phyloP scores from a whole-genome alignment of 2,329 filamentous ascomycete species.

The Trichoderma semiorbis region DNA sequence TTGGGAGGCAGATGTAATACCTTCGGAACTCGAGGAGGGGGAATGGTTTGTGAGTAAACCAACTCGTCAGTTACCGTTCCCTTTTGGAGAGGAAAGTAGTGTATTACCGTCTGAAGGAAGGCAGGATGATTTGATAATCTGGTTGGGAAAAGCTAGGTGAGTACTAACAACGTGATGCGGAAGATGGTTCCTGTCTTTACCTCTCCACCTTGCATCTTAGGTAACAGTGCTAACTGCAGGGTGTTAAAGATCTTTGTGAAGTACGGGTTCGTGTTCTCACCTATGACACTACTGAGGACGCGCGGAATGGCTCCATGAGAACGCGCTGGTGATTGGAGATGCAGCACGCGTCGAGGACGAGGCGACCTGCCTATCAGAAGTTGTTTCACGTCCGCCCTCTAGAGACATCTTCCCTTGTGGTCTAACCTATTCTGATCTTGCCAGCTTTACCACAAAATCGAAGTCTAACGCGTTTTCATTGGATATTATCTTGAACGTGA shows the following conservation, averaged over 20 bases:
- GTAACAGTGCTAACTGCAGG: background rate
- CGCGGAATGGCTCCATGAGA: slow-evolving; percentile 38
- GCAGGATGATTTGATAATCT: background rate
- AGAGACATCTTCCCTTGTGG: slow-evolving; percentile 27
- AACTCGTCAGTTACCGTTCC: background rate
- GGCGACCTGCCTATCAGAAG: slow-evolving; percentile 43
- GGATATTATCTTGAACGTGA: background rate
- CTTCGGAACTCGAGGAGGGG: background rate
- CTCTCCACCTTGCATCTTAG: slow-evolving; percentile 32
- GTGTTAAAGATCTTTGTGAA: slow-evolving; percentile 32
- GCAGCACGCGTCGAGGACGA: slow-evolving; percentile 51
- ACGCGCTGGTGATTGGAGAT: slow-evolving; percentile 43
- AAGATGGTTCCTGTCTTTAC: slow-evolving; percentile 1
- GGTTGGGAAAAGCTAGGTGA: background rate
- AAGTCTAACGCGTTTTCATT: background rate
- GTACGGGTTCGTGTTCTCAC: slow-evolving; percentile 31
- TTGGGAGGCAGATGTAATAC: background rate
- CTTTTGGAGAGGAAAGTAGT: background rate
- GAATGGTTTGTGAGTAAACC: background rate
- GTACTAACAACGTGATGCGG: background rate
- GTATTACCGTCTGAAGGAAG: background rate
- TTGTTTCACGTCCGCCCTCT: slow-evolving; percentile 40
- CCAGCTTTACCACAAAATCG: slow-evolving; percentile 21
- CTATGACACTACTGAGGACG: slow-evolving; percentile 42
- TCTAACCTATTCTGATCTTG: slow-evolving; percentile 27